A percentile compares a stretch with the other conserved stretches of the same genome.
phyloP scores from a whole-genome alignment of 2,329 filamentous ascomycete species.

The Fusarium proliferatum region DNA sequence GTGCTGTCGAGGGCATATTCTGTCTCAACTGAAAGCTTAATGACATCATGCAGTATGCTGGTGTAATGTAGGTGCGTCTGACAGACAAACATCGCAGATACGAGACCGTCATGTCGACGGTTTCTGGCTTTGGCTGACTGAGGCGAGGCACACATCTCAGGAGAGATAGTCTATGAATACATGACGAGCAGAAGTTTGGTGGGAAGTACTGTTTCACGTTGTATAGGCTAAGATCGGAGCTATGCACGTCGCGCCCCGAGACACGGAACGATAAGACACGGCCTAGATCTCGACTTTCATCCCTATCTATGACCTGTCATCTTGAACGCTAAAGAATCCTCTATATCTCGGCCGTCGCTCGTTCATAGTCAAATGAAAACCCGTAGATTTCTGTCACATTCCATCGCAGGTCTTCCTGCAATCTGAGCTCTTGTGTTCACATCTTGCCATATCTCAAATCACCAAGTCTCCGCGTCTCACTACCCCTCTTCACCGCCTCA shows the following conservation, averaged over 20 bases:
- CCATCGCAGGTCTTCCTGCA: fast-evolving
- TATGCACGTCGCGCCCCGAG: background rate
- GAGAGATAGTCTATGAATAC: background rate
- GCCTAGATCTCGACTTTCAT: background rate
- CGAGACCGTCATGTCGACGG: fast-evolving
- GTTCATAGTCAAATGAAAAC: too few species aligned
- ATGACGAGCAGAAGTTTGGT: background rate
- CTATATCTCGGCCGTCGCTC: too few species aligned
- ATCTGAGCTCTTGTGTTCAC: fast-evolving
- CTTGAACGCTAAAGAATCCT: fast-evolving
- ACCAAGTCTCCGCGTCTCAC: background rate
- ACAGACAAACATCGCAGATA: background rate
- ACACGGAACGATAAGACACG: background rate
- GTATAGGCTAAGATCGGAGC: fast-evolving
- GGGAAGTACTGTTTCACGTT: fast-evolving
- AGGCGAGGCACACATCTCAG: fast-evolving
- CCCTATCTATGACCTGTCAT: background rate
- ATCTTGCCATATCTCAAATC: too few species aligned
- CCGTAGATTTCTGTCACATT: fast-evolving
- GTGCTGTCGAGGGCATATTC: fast-evolving
- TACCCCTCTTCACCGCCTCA: background rate
- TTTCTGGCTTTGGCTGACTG: background rate
- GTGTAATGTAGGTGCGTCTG: fast-evolving
- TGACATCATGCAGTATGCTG: background rate
- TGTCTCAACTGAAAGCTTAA: background rate